phyloP scores from a whole-genome alignment of 768 basidiomycete genomes.

The Goffeauzyma gilvescens region DNA sequence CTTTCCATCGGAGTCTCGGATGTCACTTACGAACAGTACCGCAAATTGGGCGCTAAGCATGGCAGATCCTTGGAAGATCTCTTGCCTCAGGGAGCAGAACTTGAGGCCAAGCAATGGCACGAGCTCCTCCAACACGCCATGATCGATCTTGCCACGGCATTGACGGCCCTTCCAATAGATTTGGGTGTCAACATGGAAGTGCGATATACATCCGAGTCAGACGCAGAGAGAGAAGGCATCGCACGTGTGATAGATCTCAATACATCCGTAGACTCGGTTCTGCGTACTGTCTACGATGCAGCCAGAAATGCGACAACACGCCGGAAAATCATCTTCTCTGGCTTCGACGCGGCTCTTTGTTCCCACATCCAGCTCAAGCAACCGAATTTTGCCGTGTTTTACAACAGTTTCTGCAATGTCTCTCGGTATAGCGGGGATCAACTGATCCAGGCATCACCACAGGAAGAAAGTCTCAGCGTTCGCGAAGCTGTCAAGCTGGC shows the following conservation, averaged over 20 bases:
- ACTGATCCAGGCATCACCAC: conserved; percentile 19
- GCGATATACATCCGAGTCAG: conserved; percentile 47
- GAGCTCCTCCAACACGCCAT: conserved; percentile 32
- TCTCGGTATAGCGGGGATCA: conserved; percentile 22
- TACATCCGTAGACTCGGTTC: conserved; percentile 60
- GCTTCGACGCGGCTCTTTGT: conserved; percentile 54
- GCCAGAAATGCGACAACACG: conserved; percentile 33
- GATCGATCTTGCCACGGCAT: conserved; percentile 52
- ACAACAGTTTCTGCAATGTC: conserved; percentile 70
- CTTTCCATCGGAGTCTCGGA: conserved; percentile 68
- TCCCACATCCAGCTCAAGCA: conserved; percentile 37
- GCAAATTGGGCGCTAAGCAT: conserved; percentile 40
- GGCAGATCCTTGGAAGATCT: conserved; percentile 24
- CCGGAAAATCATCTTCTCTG: conserved; percentile 74
- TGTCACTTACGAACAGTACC: conserved; percentile 64
- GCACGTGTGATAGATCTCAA: conserved; percentile 53
- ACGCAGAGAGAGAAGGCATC: conserved; percentile 35
- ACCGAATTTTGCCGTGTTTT: conserved; percentile 55
- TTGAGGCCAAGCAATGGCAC: conserved; percentile 32
- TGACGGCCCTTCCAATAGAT: conserved; percentile 37
- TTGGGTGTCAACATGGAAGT: conserved; percentile 69
- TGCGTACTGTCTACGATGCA: conserved; percentile 61
- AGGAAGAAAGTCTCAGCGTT: conserved; percentile 44
- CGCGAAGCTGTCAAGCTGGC: conserved; percentile 85
- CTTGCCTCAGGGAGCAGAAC: background rate